Base-by-base conservation (phyloP, 306 rosid species). In the Sicyos baderoa region DNA sequence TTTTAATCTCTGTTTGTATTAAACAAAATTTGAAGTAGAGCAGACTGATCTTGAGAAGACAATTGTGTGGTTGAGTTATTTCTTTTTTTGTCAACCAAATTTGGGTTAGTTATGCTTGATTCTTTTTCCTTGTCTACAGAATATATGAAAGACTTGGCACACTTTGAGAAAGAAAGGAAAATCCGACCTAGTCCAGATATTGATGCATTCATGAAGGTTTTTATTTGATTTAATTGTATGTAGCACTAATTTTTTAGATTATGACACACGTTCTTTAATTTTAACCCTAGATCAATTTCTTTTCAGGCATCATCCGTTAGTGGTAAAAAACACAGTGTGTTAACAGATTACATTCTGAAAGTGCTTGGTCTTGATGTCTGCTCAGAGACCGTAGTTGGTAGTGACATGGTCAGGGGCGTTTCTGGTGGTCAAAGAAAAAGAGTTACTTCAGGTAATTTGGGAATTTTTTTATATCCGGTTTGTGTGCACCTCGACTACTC, bases 371-470 rank as follows among this genome's bases (percentile, higher is more conserved):
- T 91, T 5, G 97, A 91, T 80, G 7, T 85, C 54, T 91, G 97
- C 73, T 81, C 97, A 18, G 96, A 91, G 27, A 91, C 97, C 44
- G 17, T 81, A 44, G 96, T 91, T 72, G 97, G 97, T 13, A 91
- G 44, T 54, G 96, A 91, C 14, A 91, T 91, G 96, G 72, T 79
- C 4, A 79, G 97, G 78, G 97, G 97, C 48, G 79, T 91, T 54
- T 91, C 97, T 2, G 97, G 97, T 42, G 97, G 97, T 68, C 97
- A 91, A 79, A 88, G 84, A 75, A 91, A 89, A 75, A 83, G 97
- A 79, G 97, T 91, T 14, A 91, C 97, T 16, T 84, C 97, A 86
- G 97, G 97, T 88, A 25, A 66, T n/a, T 80, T 45, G 0, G 11
- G 12, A 45, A 11, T 25, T 25, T 25, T 25, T 25, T 25, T 25